A percentile compares a stretch with the other conserved stretches of the same genome.
These are phyloP conservation scores for Aphanomyces stellatus DNA, from an alignment of 352 stramenopile genomes.

Conservation along the genomic window DNA sequence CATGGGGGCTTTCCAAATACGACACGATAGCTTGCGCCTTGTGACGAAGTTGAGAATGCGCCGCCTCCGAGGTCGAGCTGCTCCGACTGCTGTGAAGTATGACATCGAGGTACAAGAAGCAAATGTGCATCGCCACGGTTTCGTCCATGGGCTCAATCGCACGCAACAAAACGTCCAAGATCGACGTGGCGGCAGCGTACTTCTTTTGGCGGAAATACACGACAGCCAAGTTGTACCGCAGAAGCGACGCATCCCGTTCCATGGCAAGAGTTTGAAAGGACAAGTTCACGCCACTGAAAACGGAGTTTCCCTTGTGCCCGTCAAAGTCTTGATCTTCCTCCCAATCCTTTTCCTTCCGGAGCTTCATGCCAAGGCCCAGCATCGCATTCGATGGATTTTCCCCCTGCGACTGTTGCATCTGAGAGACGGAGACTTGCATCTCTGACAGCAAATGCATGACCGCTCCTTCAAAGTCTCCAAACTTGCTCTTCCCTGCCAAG, in stretches of 20 bases:
- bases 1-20: slow-evolving; percentile 86
- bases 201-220: slow-evolving; percentile 85
- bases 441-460: slow-evolving; percentile 50
- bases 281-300: slow-evolving; percentile 19
- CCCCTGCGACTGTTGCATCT: slow-evolving; percentile 26
- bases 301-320: background rate
- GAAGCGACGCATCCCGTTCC: slow-evolving; percentile 75
- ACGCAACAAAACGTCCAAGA: slow-evolving; percentile 81
- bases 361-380: slow-evolving; percentile 9
- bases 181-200: slow-evolving; percentile 74
- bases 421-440: slow-evolving; percentile 26
- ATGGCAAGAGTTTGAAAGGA: slow-evolving; percentile 34
- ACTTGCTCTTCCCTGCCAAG: slow-evolving; percentile 42
- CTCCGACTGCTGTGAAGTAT: slow-evolving; percentile 83
- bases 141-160: slow-evolving; percentile 89
- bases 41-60: slow-evolving; percentile 55
- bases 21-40: slow-evolving; percentile 80
- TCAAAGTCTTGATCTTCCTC: slow-evolving; percentile 11
- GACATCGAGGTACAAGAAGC: slow-evolving; percentile 89
- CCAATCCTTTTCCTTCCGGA: slow-evolving; percentile 21
- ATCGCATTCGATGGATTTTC: background rate
- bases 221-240: slow-evolving; percentile 88
- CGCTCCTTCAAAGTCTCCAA: slow-evolving; percentile 63
- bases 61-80: slow-evolving; percentile 67
- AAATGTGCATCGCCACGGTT: slow-evolving; percentile 87